These are phyloP conservation scores for Cucumis hystrix DNA, from an alignment of 306 rosid genomes.

Conservation along the genomic window DNA sequence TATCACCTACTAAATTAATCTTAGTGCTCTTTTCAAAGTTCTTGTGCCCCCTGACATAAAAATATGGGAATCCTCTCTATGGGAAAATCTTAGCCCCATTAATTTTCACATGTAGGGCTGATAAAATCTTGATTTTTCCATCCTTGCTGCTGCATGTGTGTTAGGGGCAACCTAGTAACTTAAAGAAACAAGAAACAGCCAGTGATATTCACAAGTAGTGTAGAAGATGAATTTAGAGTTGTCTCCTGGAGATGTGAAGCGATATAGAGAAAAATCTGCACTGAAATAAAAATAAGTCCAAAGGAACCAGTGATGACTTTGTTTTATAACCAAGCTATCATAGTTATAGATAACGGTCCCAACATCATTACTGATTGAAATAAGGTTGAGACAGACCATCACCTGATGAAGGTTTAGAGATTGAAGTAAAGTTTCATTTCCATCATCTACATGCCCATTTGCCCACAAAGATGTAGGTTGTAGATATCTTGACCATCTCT, in stretches of 20 bases:
- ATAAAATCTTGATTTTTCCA: not conserved
- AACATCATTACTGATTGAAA: not conserved
- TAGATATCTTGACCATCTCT: not conserved
- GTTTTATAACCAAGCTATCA: not conserved
- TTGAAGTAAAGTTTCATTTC: not conserved
- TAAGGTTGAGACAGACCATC: not conserved
- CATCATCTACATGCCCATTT: not conserved
- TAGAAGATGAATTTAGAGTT: not conserved
- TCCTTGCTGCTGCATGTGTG: not conserved
- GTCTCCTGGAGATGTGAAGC: not conserved
- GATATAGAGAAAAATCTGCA: not conserved
- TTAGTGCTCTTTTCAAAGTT: not conserved
- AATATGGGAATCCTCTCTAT: not conserved
- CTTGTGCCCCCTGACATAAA: not conserved
- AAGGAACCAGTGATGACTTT: not conserved
- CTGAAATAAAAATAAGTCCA: not conserved
- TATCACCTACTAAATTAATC: not conserved
- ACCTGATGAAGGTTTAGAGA: too few species aligned
- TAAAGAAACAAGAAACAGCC: not conserved
- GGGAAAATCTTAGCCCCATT: not conserved
- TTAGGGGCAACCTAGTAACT: not conserved
- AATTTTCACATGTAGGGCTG: not conserved
- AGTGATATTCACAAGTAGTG: not conserved
- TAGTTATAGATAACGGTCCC: not conserved
- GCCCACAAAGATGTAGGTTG: not conserved